Base-by-base conservation (phyloP, 1,139 yeast genomes). In the Suhomyces coccinellae region DNA sequence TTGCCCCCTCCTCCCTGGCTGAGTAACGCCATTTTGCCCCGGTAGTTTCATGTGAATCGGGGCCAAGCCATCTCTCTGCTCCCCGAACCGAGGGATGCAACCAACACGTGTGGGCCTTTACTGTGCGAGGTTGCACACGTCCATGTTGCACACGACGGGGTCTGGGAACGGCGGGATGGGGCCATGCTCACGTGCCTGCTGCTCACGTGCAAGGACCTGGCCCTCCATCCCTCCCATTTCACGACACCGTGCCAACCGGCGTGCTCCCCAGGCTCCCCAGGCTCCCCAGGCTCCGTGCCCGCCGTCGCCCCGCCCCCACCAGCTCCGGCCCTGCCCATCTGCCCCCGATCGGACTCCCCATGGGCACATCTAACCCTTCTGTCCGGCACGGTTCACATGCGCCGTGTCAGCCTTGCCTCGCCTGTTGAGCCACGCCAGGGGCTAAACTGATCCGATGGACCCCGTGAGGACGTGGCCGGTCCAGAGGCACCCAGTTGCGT, bases 81-180 rank as follows among this genome's bases (percentile, higher is more conserved):
- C 36, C 12, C 36, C 36, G 36, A 34, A 34, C 36, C 36, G 36
- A 34, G 36, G 36, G 22, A 27, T 34, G 29, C 36, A 34, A 34
- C 36, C 36, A 7, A 22, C 36, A 34, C 36, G 29, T 34, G 36
- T 24, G 17, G 14, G 5, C 36, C 15, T 11, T 12, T 10, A n/a
- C 12, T 12, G n/a, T 12, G 29, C 27, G 4, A 10, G n/a, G 29
- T 11, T 26, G 29, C 29, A 26, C 29, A 26, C 29, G 4, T 26
- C n/a, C n/a, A 26, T 26, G 29, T 26, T 34, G 36, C 29, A 27
- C 36, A 34, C 29, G 29, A 34, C 36, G 36, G 26, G 12, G 36
- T 11, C 29, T 12, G 29, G n/a, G n/a, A 2, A 3, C 6, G 29
- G n/a, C 29, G n/a, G 29, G 15, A 26, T 26, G 28, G 28, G 12